A percentile compares a stretch with the other conserved stretches of the same genome.
Evolutionary conservation across 2,329 filamentous ascomycete genomes (phyloP).

Genomic region (Claviceps digitariae): DNA sequence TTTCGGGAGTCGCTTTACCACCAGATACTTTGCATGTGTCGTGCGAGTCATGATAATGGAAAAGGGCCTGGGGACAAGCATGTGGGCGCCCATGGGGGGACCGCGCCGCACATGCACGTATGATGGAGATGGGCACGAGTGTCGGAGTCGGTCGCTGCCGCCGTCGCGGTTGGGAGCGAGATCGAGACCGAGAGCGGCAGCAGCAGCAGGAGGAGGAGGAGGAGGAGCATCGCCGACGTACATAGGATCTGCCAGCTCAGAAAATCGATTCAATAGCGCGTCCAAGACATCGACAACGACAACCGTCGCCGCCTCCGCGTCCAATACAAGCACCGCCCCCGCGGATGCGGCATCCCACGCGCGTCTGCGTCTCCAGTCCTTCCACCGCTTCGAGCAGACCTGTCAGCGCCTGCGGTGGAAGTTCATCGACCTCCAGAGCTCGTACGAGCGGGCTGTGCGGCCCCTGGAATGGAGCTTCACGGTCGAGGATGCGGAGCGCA

Average conservation of each 20-base stretch:
- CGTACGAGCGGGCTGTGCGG: slow-evolving; percentile 37
- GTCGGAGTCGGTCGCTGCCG: slow-evolving; percentile 4
- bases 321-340: background rate
- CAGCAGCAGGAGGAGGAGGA: background rate
- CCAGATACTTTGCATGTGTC: no score
- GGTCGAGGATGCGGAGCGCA: slow-evolving; percentile 40
- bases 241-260: background rate
- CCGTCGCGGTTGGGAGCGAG: background rate
- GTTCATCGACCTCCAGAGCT: slow-evolving; percentile 42
- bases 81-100: background rate
- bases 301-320: background rate
- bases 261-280: no score
- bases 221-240: background rate
- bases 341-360: background rate
- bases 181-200: background rate
- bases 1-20: no score
- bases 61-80: background rate
- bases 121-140: background rate
- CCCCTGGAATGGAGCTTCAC: slow-evolving; percentile 22
- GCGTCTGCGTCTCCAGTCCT: slow-evolving; percentile 22
- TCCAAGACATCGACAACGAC: background rate
- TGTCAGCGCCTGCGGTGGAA: slow-evolving; percentile 51
- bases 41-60: no score
- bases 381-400: slow-evolving; percentile 46
- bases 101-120: background rate